Evolutionary conservation across 208 protist species (phyloP).

Genomic region (Trypanosoma lewisi): DNA sequence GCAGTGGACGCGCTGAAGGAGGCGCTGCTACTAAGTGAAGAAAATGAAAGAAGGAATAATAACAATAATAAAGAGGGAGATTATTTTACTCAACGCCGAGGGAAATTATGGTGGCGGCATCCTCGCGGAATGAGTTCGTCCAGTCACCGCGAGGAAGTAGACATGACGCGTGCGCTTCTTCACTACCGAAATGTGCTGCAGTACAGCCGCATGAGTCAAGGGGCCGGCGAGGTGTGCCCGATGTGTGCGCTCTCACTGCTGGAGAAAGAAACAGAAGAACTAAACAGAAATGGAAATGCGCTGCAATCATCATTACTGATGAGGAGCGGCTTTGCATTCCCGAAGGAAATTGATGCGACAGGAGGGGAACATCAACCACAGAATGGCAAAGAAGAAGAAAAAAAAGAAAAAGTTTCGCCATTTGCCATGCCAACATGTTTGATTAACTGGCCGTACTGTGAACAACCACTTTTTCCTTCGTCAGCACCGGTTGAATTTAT

Average conservation of each 20-base stretch:
- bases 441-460: slow-evolving; percentile 91
- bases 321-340: slow-evolving; percentile 20
- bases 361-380: slow-evolving; percentile 12
- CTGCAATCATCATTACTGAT: no score
- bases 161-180: slow-evolving; percentile 33
- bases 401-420: neutral
- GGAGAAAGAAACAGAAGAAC: slow-evolving; percentile 1
- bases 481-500: slow-evolving; percentile 88
- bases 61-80: neutral
- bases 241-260: slow-evolving; percentile 33
- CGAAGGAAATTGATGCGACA: slow-evolving; percentile 22
- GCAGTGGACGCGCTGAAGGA: slow-evolving; percentile 12
- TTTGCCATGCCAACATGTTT: slow-evolving; percentile 7
- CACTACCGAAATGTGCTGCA: slow-evolving; percentile 36
- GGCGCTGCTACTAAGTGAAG: no score
- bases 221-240: slow-evolving; percentile 53
- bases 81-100: neutral
- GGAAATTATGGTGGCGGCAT: neutral
- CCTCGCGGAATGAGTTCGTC: neutral
- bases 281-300: no score
- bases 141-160: slow-evolving; percentile 15
- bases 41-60: no score
- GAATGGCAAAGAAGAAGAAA: no score
- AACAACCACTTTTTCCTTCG: slow-evolving; percentile 82
- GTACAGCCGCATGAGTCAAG: slow-evolving; percentile 57